A percentile compares a stretch with the other conserved stretches of the same genome.
Conservation (phyloP, 2,329 filamentous ascomycete genomes). For the Paracoccidioides lutzii region DNA sequence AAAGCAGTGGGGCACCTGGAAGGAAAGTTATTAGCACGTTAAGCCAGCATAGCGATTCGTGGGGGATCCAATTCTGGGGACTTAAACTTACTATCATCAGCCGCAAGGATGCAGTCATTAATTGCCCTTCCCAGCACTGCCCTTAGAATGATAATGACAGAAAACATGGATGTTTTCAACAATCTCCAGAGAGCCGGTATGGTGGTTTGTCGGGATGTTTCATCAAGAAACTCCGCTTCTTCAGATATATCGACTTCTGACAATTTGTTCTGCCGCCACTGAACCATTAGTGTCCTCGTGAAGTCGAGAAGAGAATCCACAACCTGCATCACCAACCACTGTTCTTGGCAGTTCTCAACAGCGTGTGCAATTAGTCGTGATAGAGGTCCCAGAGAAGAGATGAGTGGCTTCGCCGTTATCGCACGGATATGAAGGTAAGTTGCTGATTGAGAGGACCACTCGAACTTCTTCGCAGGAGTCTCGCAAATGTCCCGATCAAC, state of each 20-base stretch:
- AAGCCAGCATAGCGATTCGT: not conserved
- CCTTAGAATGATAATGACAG: conserved; percentile 60
- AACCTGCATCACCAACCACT: conserved; percentile 28
- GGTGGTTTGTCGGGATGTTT: conserved; percentile 53
- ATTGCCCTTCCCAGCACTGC: conserved; percentile 56
- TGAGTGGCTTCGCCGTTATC: conserved; percentile 45
- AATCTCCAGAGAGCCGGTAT: conserved; percentile 62
- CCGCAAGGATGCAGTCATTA: conserved; percentile 42
- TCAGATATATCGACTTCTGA: conserved; percentile 58
- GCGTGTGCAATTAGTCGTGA: conserved; percentile 51
- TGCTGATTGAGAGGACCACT: conserved; percentile 49
- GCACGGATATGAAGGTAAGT: conserved; percentile 46
- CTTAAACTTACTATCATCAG: conserved; percentile 35
- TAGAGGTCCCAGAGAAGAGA: conserved; percentile 49
- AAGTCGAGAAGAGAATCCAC: conserved; percentile 55
- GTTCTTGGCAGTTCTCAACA: conserved; percentile 43
- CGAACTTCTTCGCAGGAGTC: conserved; percentile 42
- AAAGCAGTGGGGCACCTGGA: conserved; percentile 49
- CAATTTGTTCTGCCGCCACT: conserved; percentile 64
- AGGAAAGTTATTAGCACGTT: conserved; percentile 8
- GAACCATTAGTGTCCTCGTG: conserved; percentile 50
- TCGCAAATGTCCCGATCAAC: conserved; percentile 56
- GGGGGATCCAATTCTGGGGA: not conserved
- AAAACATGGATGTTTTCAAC: conserved; percentile 63
- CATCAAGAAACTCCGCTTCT: conserved; percentile 49